These are phyloP conservation scores for Verticillium zaregamsianum DNA, from an alignment of 2,329 filamentous ascomycete genomes.

Conservation along the genomic window DNA sequence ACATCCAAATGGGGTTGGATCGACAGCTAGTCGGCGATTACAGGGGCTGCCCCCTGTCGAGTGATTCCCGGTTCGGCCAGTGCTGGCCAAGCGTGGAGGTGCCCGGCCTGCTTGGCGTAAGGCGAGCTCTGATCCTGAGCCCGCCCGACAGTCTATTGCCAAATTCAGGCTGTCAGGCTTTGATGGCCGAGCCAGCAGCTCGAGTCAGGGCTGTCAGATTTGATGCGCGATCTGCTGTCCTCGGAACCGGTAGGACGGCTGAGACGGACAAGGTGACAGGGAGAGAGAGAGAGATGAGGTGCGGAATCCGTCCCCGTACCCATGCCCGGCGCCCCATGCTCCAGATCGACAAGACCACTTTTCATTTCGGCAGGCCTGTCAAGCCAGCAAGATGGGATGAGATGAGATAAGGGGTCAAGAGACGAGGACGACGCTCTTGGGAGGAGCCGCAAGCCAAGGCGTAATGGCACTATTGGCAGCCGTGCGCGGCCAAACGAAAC, in stretches of 20 bases:
- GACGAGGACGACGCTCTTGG: neutral
- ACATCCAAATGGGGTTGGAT: conserved; percentile 5
- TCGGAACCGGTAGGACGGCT: neutral
- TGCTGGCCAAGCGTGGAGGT: neutral
- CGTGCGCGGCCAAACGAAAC: neutral
- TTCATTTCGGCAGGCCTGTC: neutral
- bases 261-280: neutral
- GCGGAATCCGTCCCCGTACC: neutral
- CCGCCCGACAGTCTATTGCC: neutral
- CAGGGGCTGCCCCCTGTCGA: conserved; percentile 8
- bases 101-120: neutral
- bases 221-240: neutral
- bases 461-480: neutral
- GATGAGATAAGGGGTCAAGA: neutral
- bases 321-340: neutral
- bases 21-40: conserved; percentile 10
- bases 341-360: neutral
- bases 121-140: neutral
- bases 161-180: neutral
- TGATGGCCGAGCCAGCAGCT: neutral
- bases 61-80: neutral
- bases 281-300: neutral
- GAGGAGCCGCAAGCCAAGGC: neutral
- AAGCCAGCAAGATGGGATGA: neutral
- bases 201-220: neutral